Evolutionary conservation across 1,284 basidiomycete genomes (phyloP).

Genomic region (Mycena citricolor): DNA sequence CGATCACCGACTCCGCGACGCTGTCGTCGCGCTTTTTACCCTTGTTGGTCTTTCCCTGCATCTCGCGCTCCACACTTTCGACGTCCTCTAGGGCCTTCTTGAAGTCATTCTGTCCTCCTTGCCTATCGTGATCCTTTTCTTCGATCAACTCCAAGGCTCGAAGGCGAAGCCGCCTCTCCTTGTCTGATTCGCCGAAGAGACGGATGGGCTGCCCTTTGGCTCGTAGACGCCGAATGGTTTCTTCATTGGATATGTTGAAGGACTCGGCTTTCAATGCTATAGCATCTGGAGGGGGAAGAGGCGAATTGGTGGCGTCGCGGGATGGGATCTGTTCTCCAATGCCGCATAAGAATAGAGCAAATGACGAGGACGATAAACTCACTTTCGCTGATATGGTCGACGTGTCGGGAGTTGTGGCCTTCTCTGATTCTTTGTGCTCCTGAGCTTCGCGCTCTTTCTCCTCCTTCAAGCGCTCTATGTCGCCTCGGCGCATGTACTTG

Average conservation of each 20-base stretch:
- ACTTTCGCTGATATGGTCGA: constrained; percentile 40
- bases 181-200: constrained; percentile 93
- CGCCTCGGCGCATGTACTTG: constrained; percentile 88
- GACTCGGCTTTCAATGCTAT: constrained; percentile 53
- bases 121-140: constrained; percentile 75
- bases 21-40: constrained; percentile 65
- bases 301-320: constrained; percentile 43
- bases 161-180: constrained; percentile 86
- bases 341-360: constrained; percentile 35
- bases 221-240: constrained; percentile 86
- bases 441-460: constrained; percentile 46
- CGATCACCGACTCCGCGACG: constrained; percentile 58
- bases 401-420: constrained; percentile 21
- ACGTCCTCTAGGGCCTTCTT: constrained; percentile 91
- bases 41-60: constrained; percentile 54
- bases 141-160: constrained; percentile 94
- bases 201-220: constrained; percentile 92
- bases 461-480: constrained; percentile 72
- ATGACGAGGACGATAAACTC: constrained; percentile 29
- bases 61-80: constrained; percentile 77
- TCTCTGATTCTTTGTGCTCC: constrained; percentile 33
- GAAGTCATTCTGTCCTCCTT: constrained; percentile 90
- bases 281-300: constrained; percentile 37
- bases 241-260: constrained; percentile 94
- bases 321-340: constrained; percentile 53